phyloP scores from a whole-genome alignment of 805 yeast species.

The Yamadazyma akitaensis region DNA sequence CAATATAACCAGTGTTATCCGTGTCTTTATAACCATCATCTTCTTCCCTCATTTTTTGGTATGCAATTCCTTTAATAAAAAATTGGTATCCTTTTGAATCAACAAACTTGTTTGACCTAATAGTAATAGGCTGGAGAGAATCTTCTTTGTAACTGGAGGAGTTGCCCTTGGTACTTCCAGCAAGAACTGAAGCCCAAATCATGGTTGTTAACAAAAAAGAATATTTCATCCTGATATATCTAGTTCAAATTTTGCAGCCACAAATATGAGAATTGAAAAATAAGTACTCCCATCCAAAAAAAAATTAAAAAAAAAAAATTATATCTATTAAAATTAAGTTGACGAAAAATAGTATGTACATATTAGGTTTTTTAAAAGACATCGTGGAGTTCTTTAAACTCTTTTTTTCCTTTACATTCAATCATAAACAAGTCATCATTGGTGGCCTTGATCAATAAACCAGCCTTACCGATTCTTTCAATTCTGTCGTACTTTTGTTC shows the following conservation, averaged over 20 bases:
- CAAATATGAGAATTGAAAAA: background rate
- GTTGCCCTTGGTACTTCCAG: background rate
- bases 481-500: conserved; percentile 26
- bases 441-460: conserved; percentile 32
- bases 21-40: conserved; percentile 21
- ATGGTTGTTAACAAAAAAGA: background rate
- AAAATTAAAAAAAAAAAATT: background rate
- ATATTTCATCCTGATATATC: background rate
- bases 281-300: background rate
- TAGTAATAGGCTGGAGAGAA: background rate
- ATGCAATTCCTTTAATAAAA: conserved; percentile 84
- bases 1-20: conserved; percentile 42
- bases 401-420: conserved; percentile 43
- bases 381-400: conserved; percentile 23
- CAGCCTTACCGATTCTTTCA: conserved; percentile 43
- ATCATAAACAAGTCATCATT: conserved; percentile 36
- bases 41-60: conserved; percentile 66
- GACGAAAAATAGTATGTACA: conserved; percentile 1
- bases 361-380: conserved; percentile 11
- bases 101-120: conserved; percentile 61
- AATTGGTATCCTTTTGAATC: conserved; percentile 74
- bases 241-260: conserved; percentile 3
- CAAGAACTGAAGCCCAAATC: background rate
- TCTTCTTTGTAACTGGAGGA: background rate
- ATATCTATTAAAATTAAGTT: background rate